Percentiles rank a stretch among this genome's conserved stretches.
These are phyloP conservation scores for Cladosporium sp. DNA, from an alignment of 2,329 filamentous ascomycete species.

Conservation along the genomic window DNA sequence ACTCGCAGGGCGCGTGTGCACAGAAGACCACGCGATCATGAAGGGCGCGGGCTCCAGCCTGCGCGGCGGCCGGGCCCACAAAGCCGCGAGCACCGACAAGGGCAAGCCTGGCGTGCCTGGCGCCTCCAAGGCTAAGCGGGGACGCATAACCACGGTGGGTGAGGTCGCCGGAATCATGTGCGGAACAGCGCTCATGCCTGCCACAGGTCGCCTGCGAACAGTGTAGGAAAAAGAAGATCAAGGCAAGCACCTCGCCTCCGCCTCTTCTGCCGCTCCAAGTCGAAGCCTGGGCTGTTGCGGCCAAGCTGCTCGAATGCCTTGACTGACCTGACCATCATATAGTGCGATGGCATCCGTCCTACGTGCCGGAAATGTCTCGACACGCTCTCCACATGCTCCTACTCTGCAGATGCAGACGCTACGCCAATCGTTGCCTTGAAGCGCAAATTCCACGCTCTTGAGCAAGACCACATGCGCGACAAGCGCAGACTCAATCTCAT, in stretches of 20 bases:
- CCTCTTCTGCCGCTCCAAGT: neutral
- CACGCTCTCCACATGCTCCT: neutral
- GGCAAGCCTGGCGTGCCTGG: no score
- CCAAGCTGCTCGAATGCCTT: neutral
- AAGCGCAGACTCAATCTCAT: no score
- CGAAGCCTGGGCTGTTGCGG: no score
- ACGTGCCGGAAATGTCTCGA: neutral
- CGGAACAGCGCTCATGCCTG: no score
- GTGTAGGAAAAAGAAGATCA: neutral
- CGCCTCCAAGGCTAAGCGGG: no score
- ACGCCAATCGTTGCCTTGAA: neutral
- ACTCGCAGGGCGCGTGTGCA: no score
- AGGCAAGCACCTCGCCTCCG: neutral
- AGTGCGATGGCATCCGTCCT: neutral
- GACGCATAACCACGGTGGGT: no score
- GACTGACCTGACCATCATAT: neutral
- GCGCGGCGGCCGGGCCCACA: no score
- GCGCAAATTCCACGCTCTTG: neutral
- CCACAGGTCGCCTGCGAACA: slow-evolving; percentile 1
- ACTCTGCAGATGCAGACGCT: neutral
- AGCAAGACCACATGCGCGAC: neutral
- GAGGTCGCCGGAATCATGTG: no score
- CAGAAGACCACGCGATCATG: no score
- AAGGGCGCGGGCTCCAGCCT: no score
- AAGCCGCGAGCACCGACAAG: no score